These are phyloP conservation scores for Xylaria sp. DNA, from an alignment of 2,329 filamentous ascomycete species.

Conservation along the genomic window DNA sequence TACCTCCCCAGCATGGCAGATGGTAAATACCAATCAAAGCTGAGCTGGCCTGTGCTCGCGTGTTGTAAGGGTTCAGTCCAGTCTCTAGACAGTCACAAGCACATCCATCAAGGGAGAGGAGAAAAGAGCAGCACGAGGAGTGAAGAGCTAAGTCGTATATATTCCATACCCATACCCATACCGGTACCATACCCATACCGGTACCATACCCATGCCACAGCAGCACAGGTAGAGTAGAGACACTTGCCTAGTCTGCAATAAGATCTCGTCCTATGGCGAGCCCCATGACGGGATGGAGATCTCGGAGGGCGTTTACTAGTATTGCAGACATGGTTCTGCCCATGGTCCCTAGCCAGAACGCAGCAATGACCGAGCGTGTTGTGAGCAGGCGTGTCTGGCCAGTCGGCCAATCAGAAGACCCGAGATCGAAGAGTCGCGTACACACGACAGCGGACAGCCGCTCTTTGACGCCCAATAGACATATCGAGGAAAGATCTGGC, in stretches of 20 bases:
- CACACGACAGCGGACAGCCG: slow-evolving; percentile 26
- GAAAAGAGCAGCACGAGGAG: slow-evolving; percentile 9
- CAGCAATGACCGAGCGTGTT: slow-evolving; percentile 14
- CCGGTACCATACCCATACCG: no score
- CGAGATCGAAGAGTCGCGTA: slow-evolving; percentile 23
- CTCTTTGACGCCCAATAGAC: slow-evolving; percentile 34
- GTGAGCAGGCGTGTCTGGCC: slow-evolving; percentile 7
- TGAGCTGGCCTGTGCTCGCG: slow-evolving; percentile 16
- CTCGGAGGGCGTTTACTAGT: slow-evolving; percentile 28
- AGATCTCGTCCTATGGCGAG: slow-evolving; percentile 17
- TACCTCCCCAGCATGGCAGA: slow-evolving; percentile 37
- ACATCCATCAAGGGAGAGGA: slow-evolving; percentile 12
- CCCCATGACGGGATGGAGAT: slow-evolving; percentile 30
- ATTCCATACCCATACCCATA: slow-evolving; percentile 28
- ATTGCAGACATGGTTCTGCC: slow-evolving; percentile 20
- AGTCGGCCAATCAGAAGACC: slow-evolving; percentile 22
- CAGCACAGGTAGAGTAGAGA: slow-evolving; percentile 6
- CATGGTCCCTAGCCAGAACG: slow-evolving; percentile 12
- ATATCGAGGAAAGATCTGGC: slow-evolving; percentile 25
- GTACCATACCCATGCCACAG: background rate
- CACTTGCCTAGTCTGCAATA: slow-evolving; percentile 33
- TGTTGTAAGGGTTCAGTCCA: slow-evolving; percentile 13
- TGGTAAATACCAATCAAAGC: slow-evolving; percentile 12
- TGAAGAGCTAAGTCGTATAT: slow-evolving; percentile 37
- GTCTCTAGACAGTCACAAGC: slow-evolving; percentile 12